A percentile compares a stretch with the other conserved stretches of the same genome.
These are phyloP conservation scores for Thecaphora thlaspeos DNA, from an alignment of 1,284 basidiomycete genomes.

Conservation along the genomic window DNA sequence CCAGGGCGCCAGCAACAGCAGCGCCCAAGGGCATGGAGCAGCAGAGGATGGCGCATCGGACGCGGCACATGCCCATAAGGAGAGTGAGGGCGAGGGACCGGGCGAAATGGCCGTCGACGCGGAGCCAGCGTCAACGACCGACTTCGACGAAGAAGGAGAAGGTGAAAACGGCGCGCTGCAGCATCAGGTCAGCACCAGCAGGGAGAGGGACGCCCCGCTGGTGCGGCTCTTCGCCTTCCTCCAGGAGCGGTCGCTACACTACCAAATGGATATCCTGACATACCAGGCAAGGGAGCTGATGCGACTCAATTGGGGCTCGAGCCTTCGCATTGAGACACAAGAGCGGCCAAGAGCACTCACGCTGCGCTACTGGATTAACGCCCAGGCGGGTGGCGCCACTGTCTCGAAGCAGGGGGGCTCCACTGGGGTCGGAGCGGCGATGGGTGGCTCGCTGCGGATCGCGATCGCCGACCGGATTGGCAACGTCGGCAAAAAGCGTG, in stretches of 20 bases:
- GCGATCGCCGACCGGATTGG: conserved; percentile 22
- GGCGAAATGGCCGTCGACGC: no score
- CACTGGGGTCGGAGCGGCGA: conserved; percentile 1
- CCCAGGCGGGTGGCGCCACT: no score
- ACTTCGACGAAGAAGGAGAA: neutral
- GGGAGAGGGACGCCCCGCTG: conserved; percentile 29
- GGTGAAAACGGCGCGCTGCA: no score
- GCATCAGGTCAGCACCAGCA: neutral
- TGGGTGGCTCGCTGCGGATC: conserved; percentile 24
- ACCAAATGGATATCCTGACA: conserved; percentile 52
- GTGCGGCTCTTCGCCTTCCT: conserved; percentile 41
- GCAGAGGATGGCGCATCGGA: conserved; percentile 1
- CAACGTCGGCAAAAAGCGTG: conserved; percentile 11
- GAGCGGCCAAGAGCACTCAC: conserved; percentile 26
- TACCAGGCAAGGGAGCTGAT: conserved; percentile 44
- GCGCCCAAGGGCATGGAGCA: no score
- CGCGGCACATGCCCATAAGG: neutral
- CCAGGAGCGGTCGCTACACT: conserved; percentile 47
- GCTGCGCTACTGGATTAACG: conserved; percentile 40
- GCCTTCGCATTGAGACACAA: conserved; percentile 23
- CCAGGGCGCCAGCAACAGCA: no score
- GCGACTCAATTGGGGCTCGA: conserved; percentile 43
- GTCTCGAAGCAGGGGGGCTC: conserved; percentile 6
- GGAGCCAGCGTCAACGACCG: neutral
- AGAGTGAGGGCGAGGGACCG: no score